Evolutionary conservation across 805 yeast genomes (phyloP).

Genomic region (Myxozyma udenii): DNA sequence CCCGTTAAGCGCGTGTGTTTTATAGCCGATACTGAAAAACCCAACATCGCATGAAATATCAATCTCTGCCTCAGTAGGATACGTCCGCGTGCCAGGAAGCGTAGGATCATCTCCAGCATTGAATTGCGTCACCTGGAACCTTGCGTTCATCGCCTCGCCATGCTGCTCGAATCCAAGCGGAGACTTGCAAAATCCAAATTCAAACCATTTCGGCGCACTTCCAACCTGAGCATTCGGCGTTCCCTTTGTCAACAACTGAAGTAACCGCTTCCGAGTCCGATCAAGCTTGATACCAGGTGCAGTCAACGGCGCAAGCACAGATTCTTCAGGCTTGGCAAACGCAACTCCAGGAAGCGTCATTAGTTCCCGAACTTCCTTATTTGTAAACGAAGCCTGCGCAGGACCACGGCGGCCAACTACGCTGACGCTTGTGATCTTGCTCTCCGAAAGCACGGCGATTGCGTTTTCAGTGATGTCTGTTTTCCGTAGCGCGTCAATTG

Average conservation of each 20-base stretch:
- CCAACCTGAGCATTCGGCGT: slow-evolving; percentile 35
- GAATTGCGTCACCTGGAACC: slow-evolving; percentile 41
- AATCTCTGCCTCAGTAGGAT: slow-evolving; percentile 40
- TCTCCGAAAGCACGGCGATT: slow-evolving; percentile 47
- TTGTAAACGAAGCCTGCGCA: slow-evolving; percentile 70
- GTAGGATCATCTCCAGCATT: slow-evolving; percentile 43
- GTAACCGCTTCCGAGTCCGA: slow-evolving; percentile 61
- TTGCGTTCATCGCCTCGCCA: not conserved
- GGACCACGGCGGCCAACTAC: slow-evolving; percentile 86
- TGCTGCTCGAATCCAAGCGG: slow-evolving; percentile 53
- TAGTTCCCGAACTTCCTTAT: slow-evolving; percentile 85
- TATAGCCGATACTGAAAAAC: slow-evolving; percentile 80
- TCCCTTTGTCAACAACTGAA: slow-evolving; percentile 60
- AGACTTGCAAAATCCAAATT: slow-evolving; percentile 61
- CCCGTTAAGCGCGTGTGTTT: slow-evolving; percentile 63
- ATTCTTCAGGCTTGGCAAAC: slow-evolving; percentile 49
- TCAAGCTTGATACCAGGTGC: slow-evolving; percentile 39
- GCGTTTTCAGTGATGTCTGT: slow-evolving; percentile 77
- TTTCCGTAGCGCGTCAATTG: slow-evolving; percentile 52
- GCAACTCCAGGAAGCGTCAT: slow-evolving; percentile 56
- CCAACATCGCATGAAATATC: slow-evolving; percentile 56
- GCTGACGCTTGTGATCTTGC: slow-evolving; percentile 60
- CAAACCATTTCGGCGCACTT: slow-evolving; percentile 49
- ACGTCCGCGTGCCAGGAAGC: slow-evolving; percentile 43
- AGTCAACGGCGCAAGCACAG: slow-evolving; percentile 35